Evolutionary conservation across 352 stramenopile species (phyloP).

Genomic region (Paralagenidium karlingii): DNA sequence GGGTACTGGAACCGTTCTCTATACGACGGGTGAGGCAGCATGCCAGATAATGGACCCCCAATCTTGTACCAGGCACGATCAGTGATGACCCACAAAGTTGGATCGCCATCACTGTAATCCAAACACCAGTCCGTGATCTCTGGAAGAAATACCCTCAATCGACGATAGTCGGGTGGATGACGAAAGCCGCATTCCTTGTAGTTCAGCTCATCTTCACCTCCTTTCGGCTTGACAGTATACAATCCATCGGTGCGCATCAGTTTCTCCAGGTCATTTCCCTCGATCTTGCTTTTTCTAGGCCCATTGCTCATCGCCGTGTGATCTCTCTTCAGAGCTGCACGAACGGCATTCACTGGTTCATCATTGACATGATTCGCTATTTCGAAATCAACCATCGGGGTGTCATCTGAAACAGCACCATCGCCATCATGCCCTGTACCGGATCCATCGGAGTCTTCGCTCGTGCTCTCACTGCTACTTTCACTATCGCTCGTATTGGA

Average conservation of each 20-base stretch:
- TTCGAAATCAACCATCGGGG: too few relatives aligned
- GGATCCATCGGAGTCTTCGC: too few relatives aligned
- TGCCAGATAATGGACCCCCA: slow-evolving; percentile 53
- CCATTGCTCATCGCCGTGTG: too few relatives aligned
- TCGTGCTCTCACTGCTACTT: slow-evolving; percentile 34
- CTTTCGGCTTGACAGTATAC: slow-evolving; percentile 24
- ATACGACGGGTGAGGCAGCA: slow-evolving; percentile 62
- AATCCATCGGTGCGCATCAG: slow-evolving; percentile 64
- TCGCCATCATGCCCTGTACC: too few relatives aligned
- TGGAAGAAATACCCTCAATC: slow-evolving; percentile 59
- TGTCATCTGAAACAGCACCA: too few relatives aligned
- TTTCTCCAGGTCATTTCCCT: slow-evolving; percentile 51
- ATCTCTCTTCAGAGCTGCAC: too few relatives aligned
- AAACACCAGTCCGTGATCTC: slow-evolving; percentile 82
- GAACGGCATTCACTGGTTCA: slow-evolving; percentile 1
- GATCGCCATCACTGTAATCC: slow-evolving; percentile 77
- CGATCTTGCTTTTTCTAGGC: too few relatives aligned
- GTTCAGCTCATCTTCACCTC: slow-evolving; percentile 53
- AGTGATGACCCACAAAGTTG: slow-evolving; percentile 78
- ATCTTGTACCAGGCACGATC: slow-evolving; percentile 78
- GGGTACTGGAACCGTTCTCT: slow-evolving; percentile 62
- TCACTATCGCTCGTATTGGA: slow-evolving; percentile 38
- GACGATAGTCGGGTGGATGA: slow-evolving; percentile 45
- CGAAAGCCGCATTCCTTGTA: slow-evolving; percentile 70
- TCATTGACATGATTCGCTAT: neutral